These are phyloP conservation scores for thale cress (Arabidopsis thaliana) DNA, from an alignment of 345 rosid genomes.

Conservation along the genomic window TAIR10.1 NC_003074.8:7947001-7947500, in stretches of 20 bases:
- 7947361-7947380: conserved; percentile 94
- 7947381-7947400: conserved; percentile 96
- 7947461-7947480: conserved; percentile 96
- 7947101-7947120: conserved; percentile 96
- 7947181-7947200: conserved; percentile 90
- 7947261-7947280: conserved; percentile 1
- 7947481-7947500: conserved; percentile 99
- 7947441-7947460: conserved; percentile 96
- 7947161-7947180: conserved; percentile 92
- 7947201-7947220: conserved; percentile 96
- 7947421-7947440: conserved; percentile 89
- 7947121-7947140: conserved; percentile 84
- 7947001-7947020: conserved; percentile 90
- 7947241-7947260: not conserved
- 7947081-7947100: conserved; percentile 87
- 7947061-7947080: conserved; percentile 80
- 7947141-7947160: conserved; percentile 91
- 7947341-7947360: conserved; percentile 78
- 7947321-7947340: conserved; percentile 49
- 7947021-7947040: conserved; percentile 91
- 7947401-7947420: conserved; percentile 81
- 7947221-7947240: conserved; percentile 80
- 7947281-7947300: conserved; percentile 24
- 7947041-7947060: conserved; percentile 99
- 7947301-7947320: not conserved